phyloP scores from a whole-genome alignment of 1,139 yeast genomes.

The Williopsis jadinii region DNA sequence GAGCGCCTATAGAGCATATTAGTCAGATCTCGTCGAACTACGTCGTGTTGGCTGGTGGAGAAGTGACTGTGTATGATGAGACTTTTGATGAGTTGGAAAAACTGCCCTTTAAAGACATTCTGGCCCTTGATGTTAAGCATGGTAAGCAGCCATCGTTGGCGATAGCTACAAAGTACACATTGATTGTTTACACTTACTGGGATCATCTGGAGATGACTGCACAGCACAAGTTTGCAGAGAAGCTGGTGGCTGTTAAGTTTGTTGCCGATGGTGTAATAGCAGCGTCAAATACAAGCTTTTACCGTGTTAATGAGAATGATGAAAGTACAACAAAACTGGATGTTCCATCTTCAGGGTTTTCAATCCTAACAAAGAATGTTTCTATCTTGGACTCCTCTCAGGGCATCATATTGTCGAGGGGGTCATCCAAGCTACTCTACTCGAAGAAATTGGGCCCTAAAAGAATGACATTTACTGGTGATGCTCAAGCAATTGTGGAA shows the following conservation, averaged over 20 bases:
- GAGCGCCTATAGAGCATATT: constrained; percentile 2
- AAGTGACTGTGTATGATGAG: constrained; percentile 6
- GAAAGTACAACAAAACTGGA: background rate
- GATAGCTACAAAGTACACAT: constrained; percentile 10
- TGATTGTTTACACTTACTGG: constrained; percentile 7
- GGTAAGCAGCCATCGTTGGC: constrained; percentile 1
- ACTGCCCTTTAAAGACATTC: constrained; percentile 15
- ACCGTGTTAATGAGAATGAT: background rate
- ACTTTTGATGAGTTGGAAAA: constrained; percentile 9
- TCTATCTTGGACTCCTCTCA: constrained; percentile 1
- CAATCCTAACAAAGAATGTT: constrained; percentile 4
- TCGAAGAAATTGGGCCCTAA: background rate
- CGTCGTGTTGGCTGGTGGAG: constrained; percentile 3
- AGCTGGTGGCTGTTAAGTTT: constrained; percentile 7
- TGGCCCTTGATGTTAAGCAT: constrained; percentile 4
- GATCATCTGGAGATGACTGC: constrained; percentile 12
- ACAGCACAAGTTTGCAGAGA: constrained; percentile 13
- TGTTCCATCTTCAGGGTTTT: constrained; percentile 5
- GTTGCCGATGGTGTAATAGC: constrained; percentile 4
- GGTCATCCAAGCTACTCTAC: constrained; percentile 4
- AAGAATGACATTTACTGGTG: constrained; percentile 3
- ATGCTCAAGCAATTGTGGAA: constrained; percentile 30
- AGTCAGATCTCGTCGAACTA: constrained; percentile 1
- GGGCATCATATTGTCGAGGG: constrained; percentile 6
- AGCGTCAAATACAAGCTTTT: constrained; percentile 9